Conservation (phyloP, 2,329 filamentous ascomycete species). For the Sporothrix dimorphospora region DNA sequence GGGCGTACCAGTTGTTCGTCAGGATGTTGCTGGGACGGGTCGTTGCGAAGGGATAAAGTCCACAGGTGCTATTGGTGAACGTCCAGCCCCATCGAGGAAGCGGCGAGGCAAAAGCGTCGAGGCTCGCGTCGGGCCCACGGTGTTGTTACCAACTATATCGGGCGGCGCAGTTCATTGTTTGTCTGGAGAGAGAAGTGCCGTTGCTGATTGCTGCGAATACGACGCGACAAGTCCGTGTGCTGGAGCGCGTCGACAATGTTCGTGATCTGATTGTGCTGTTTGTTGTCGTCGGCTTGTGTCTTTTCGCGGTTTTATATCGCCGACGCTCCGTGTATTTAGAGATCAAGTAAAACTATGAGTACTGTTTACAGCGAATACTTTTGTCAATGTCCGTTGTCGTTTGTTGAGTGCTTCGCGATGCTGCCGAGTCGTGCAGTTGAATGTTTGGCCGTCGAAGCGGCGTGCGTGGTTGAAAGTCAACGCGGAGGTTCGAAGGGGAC, state of each 20-base stretch:
- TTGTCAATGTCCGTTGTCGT: not conserved
- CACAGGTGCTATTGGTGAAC: not conserved
- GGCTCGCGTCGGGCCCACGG: slow-evolving; percentile 12
- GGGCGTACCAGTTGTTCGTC: not conserved
- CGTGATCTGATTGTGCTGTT: not conserved
- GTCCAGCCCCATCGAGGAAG: too few relatives aligned
- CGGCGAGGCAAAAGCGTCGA: not conserved
- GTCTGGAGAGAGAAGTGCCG: not conserved
- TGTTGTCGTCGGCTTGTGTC: not conserved
- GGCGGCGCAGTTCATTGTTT: slow-evolving; percentile 4
- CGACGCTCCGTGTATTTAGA: not conserved
- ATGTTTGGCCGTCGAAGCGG: not conserved
- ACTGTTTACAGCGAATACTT: not conserved
- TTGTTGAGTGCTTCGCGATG: not conserved
- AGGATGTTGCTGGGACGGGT: not conserved
- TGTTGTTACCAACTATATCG: not conserved
- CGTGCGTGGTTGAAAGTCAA: not conserved
- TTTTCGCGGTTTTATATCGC: not conserved
- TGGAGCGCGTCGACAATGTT: not conserved
- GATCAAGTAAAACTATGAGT: not conserved
- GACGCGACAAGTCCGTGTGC: not conserved
- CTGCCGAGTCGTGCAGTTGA: not conserved
- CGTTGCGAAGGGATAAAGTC: not conserved
- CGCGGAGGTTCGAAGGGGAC: slow-evolving; percentile 21
- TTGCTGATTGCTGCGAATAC: too few relatives aligned